Evolutionary conservation across 202 grass and related monocot species (phyloP).

Genomic region (Digitaria exilis): DNA sequence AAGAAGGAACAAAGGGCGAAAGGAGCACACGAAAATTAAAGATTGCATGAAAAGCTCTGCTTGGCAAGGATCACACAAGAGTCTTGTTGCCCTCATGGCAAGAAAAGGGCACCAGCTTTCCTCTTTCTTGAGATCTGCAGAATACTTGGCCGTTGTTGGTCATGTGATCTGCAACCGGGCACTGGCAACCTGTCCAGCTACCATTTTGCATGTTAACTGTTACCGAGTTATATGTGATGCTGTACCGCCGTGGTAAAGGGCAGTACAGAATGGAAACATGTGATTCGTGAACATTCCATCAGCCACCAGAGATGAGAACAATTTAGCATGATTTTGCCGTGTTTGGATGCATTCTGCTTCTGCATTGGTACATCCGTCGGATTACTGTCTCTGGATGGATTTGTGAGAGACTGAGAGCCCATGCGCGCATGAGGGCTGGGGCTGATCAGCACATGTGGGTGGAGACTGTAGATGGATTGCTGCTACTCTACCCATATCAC

Average conservation of each 20-base stretch:
- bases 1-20: slow-evolving; percentile 39
- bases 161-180: slow-evolving; percentile 44
- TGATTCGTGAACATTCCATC: neutral
- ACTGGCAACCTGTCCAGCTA: neutral
- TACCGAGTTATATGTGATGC: neutral
- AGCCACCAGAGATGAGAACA: slow-evolving; percentile 3
- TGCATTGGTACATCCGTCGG: neutral
- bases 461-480: neutral
- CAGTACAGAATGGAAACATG: neutral
- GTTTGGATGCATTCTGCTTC: neutral
- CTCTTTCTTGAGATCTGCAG: slow-evolving; percentile 50
- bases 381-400: neutral
- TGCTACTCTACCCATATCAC: neutral
- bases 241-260: neutral
- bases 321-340: neutral
- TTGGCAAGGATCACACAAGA: slow-evolving; percentile 34
- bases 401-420: slow-evolving; percentile 8
- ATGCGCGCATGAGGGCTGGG: slow-evolving; percentile 5
- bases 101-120: slow-evolving; percentile 39
- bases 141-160: slow-evolving; percentile 27
- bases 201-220: neutral
- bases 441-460: slow-evolving; percentile 20
- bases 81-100: slow-evolving; percentile 35
- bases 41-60: slow-evolving; percentile 35
- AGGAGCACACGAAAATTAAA: neutral